Evolutionary conservation across 192 early-diverging fungal genomes (phyloP), one percentile per base, ranked within the genome.

Genomic region (Rhizoclosmatium sp.): DNA sequence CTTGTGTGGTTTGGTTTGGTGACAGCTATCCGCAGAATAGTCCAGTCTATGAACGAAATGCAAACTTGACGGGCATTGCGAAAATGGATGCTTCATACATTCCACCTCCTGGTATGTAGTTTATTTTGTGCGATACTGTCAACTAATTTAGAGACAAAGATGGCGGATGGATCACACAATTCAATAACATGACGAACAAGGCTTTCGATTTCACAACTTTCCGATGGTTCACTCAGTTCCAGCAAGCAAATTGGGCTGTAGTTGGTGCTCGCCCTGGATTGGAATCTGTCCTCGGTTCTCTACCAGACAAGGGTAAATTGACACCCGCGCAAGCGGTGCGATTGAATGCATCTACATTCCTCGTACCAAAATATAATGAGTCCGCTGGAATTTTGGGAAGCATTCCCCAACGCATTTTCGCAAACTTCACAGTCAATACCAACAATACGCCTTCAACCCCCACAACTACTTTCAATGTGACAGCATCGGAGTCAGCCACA

Each of bases 381-480:
- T 56, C 47, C 21, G 39, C 69, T 3, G 86, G 83, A 4, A 23
- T 87, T 39, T 69, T 87, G 12, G 82, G 80, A 23, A 80, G 80
- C 12, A 78, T 87, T 47, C 80, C 76, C 59, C 71, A 81, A 39
- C 81, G 82, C 19, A 83, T 77, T 71, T 84, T 61, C 49, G 69
- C 79, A 44, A 66, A 82, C 47, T 42, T 82, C 7, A 67, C 80
- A 40, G 65, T 49, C 16, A 23, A 21, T 3, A 23, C 47, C 4
- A n/a, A 19, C 44, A 62, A 14, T 31, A 46, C 12, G 23, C 60
- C 21, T 12, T 12, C 51, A 54, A 54, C 51, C 9, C 51, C 51
- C 0, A 54, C 51, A 12, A 54, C 51, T 12, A 1, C 51, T 54
- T 12, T 16, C 5, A 54, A 54, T 16, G 5, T 1, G 16, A 12